These are phyloP conservation scores for Aphanocladium album DNA, from an alignment of 2,329 filamentous ascomycete species.

Conservation along the genomic window DNA sequence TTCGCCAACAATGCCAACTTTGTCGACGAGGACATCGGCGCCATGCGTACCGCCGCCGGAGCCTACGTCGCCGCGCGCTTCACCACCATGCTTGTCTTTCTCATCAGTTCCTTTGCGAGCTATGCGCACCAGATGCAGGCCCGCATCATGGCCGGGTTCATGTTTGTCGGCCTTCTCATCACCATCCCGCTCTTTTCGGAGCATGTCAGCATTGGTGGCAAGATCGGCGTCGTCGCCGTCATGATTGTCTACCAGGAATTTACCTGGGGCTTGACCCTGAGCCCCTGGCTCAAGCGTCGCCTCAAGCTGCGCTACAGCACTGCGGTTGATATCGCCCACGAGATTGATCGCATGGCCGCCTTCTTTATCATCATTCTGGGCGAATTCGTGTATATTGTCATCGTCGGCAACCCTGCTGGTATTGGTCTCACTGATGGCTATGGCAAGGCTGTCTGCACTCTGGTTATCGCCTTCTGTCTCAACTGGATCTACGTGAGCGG, in stretches of 20 bases:
- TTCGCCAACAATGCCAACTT: conserved; percentile 43
- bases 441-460: conserved; percentile 41
- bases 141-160: conserved; percentile 37
- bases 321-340: conserved; percentile 44
- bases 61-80: conserved; percentile 42
- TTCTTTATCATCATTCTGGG: conserved; percentile 50
- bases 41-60: conserved; percentile 41
- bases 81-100: conserved; percentile 34
- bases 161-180: conserved; percentile 36
- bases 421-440: conserved; percentile 39
- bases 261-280: conserved; percentile 40
- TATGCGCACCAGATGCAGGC: conserved; percentile 43
- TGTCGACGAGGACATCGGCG: conserved; percentile 37
- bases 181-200: conserved; percentile 41
- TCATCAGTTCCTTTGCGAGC: conserved; percentile 40
- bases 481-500: conserved; percentile 47
- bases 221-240: conserved; percentile 38
- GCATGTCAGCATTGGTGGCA: conserved; percentile 32
- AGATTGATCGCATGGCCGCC: conserved; percentile 44
- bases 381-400: conserved; percentile 44
- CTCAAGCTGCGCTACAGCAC: conserved; percentile 41
- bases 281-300: conserved; percentile 37
- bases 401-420: conserved; percentile 42
- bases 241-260: conserved; percentile 37
- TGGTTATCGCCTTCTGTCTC: conserved; percentile 45